phyloP scores from a whole-genome alignment of 1,284 basidiomycete genomes.

The Chiua sp. region DNA sequence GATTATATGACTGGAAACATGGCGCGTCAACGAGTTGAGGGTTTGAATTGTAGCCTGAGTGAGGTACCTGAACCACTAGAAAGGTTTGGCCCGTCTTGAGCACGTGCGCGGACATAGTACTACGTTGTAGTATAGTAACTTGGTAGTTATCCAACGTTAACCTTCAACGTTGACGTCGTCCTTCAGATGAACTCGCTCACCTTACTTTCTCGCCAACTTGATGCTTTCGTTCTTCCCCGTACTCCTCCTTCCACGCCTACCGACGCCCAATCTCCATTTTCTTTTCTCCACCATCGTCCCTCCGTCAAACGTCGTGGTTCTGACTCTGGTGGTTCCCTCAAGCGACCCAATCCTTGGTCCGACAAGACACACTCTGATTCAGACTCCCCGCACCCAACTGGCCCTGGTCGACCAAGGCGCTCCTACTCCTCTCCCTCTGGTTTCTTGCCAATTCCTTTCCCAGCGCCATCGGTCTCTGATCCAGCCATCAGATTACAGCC shows the following conservation, averaged over 20 bases:
- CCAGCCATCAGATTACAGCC: constrained; percentile 32
- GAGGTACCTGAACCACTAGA: no score
- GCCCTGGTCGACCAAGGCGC: constrained; percentile 46
- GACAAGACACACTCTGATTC: constrained; percentile 51
- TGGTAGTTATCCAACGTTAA: neutral
- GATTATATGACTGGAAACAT: constrained; percentile 41
- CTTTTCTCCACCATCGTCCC: neutral
- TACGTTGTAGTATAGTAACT: no score
- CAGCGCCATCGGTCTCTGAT: constrained; percentile 35
- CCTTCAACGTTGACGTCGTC: neutral
- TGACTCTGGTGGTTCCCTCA: constrained; percentile 41
- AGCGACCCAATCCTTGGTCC: constrained; percentile 62
- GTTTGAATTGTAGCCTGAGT: no score
- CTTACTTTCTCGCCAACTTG: constrained; percentile 72
- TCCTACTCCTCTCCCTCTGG: constrained; percentile 43
- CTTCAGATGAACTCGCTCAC: constrained; percentile 68
- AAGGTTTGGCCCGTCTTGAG: no score
- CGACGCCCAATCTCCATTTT: constrained; percentile 36
- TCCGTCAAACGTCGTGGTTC: constrained; percentile 34
- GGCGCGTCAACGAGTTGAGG: no score
- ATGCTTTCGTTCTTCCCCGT: constrained; percentile 56
- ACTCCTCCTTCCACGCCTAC: constrained; percentile 58
- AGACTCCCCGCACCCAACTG: constrained; percentile 31
- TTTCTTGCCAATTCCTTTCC: constrained; percentile 36
- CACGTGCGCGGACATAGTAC: neutral